phyloP scores from a whole-genome alignment of 202 grass and related monocot species.

The Hordeum pubiflorum region DNA sequence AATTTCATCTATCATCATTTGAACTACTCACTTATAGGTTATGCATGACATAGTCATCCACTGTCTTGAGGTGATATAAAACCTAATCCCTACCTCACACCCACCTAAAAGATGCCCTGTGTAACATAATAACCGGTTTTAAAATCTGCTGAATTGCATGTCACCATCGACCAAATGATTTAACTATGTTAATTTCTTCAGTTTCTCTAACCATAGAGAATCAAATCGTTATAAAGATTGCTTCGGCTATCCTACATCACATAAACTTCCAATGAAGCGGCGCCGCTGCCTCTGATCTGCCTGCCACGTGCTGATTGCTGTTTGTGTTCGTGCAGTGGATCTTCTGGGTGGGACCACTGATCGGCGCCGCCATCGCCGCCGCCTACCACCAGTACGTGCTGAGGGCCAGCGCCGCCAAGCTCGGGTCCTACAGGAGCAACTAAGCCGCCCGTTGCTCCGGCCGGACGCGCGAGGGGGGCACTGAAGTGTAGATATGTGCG shows the following conservation, averaged over 20 bases:
- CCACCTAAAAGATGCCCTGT: slow-evolving; percentile 21
- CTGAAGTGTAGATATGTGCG: slow-evolving; percentile 42
- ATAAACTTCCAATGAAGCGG: neutral
- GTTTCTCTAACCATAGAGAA: neutral
- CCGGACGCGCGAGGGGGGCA: neutral
- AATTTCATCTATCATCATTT: neutral
- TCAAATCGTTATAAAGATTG: neutral
- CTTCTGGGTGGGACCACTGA: slow-evolving; percentile 69
- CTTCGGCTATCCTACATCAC: neutral
- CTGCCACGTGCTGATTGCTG: neutral
- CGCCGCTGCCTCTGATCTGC: neutral
- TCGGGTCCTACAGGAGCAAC: slow-evolving; percentile 56
- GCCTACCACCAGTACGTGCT: slow-evolving; percentile 63
- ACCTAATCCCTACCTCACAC: slow-evolving; percentile 14
- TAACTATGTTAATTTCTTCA: neutral
- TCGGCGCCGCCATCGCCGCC: slow-evolving; percentile 71
- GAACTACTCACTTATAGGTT: slow-evolving; percentile 10
- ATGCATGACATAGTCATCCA: slow-evolving; percentile 26
- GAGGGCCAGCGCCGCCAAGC: slow-evolving; percentile 52
- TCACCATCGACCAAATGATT: slow-evolving; percentile 20
- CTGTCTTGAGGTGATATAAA: neutral
- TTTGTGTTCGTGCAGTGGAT: slow-evolving; percentile 47
- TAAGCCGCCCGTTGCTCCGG: neutral
- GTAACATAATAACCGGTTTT: neutral
- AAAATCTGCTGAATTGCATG: neutral